Evolutionary conservation across 2,329 filamentous ascomycete species (phyloP).

Genomic region (Fusarium sp.): DNA sequence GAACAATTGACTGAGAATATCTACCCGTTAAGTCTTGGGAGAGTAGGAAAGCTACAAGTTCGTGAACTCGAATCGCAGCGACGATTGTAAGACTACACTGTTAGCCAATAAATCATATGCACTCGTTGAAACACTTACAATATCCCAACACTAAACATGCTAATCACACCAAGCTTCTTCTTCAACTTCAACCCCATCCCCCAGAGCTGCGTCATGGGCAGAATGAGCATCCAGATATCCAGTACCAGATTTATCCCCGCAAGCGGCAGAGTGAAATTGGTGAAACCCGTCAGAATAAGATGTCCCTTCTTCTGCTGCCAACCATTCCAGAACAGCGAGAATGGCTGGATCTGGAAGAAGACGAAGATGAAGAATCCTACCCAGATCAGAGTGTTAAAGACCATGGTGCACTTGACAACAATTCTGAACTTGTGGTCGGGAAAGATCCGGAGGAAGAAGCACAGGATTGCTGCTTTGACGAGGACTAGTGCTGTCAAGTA

Average conservation of each 20-base stretch:
- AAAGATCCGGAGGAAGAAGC: conserved; percentile 19
- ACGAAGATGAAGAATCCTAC: not conserved
- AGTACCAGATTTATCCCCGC: not conserved
- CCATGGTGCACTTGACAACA: not conserved
- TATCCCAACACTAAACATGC: conserved; percentile 25
- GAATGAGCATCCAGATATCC: conserved; percentile 20
- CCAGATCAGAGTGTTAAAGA: not conserved
- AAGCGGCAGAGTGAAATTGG: not conserved
- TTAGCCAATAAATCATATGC: not conserved
- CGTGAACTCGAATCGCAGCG: not conserved
- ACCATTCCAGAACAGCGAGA: conserved; percentile 3
- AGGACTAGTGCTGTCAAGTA: not conserved
- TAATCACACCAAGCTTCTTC: conserved; percentile 18
- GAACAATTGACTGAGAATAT: fast-evolving
- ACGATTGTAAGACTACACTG: conserved; percentile 1
- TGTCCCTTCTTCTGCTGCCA: conserved; percentile 7
- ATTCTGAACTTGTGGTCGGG: conserved; percentile 6
- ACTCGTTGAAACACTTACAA: not conserved
- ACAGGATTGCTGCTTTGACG: conserved; percentile 5
- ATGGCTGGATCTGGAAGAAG: conserved; percentile 1
- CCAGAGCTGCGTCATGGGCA: conserved; percentile 17
- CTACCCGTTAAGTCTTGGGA: conserved; percentile 6
- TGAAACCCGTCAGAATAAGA: not conserved
- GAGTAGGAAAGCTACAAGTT: not conserved
- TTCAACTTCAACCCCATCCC: conserved; percentile 8